A percentile compares a stretch with the other conserved stretches of the same genome.
These are phyloP conservation scores for Herpetomonas muscarum DNA, from an alignment of 208 protist genomes.

Conservation along the genomic window DNA sequence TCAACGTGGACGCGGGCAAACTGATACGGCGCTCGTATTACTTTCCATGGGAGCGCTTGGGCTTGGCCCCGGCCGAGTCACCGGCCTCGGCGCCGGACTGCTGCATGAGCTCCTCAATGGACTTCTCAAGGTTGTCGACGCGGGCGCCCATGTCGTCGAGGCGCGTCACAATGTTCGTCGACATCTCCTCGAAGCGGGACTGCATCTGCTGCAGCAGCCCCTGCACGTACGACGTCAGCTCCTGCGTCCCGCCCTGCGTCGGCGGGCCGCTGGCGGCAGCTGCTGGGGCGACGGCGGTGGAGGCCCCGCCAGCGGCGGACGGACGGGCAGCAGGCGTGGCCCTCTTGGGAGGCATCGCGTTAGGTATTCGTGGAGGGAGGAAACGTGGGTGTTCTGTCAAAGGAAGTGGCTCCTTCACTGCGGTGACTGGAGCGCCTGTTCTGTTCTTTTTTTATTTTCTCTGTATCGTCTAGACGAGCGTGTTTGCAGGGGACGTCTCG, in stretches of 20 bases:
- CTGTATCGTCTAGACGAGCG: no score
- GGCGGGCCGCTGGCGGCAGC: background rate
- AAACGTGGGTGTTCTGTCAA: background rate
- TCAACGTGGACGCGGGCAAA: no score
- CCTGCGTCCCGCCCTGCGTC: constrained; percentile 59
- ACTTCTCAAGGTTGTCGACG: constrained; percentile 93
- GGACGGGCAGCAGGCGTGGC: constrained; percentile 4
- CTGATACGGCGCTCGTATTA: no score
- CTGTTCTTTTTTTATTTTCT: no score
- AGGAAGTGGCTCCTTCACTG: background rate
- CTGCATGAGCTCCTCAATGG: constrained; percentile 94
- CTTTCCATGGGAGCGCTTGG: no score
- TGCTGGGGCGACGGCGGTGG: constrained; percentile 5
- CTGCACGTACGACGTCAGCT: constrained; percentile 93
- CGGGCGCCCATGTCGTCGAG: constrained; percentile 94
- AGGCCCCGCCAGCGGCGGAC: background rate
- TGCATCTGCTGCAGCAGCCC: constrained; percentile 94
- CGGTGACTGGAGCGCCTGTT: no score
- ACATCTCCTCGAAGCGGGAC: constrained; percentile 94
- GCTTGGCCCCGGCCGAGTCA: constrained; percentile 29
- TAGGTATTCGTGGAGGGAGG: background rate
- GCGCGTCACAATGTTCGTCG: constrained; percentile 86
- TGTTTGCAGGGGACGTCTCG: no score
- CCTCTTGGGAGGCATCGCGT: constrained; percentile 12
- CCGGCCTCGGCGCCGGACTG: constrained; percentile 88